Evolutionary conservation across 345 rosid genomes (phyloP), one percentile per base, ranked within the genome.

Genomic region (Sonneratia caseolaris): DNA sequence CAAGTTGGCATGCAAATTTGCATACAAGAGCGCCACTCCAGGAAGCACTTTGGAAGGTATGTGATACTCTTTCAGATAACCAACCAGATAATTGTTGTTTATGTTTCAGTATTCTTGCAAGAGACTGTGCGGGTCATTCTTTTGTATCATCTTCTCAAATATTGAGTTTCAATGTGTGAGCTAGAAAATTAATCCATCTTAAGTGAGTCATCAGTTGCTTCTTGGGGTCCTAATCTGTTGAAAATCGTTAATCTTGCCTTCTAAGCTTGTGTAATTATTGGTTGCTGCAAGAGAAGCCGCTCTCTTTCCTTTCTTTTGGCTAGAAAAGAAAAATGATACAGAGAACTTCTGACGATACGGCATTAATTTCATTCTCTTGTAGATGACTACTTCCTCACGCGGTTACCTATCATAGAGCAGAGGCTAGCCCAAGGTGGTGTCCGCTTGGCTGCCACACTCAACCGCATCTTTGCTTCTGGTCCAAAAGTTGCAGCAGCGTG

Each of bases 381-480:
- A 89, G 97, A 94, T 74, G 95, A 83, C 38, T 91, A 87, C 82
- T 90, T 91, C 76, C 83, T 83, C 16, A 84, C 98, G 69, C 90
- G 96, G 64, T 77, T 90, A 78, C 97, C 97, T 13, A 14, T 91
- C 2, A 92, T 91, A 76, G 91, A 87, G 84, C 80, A 85, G 79
- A 86, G 95, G 76, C 85, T 91, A 55, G 98, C 98, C 18, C 96
- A 94, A 83, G 89, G 84, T 3, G 91, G 97, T n/a, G 78, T 91
- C 66, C 91, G 92, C 43, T 72, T 91, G n/a, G 97, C 96, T 11
- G 89, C 92, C 3, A 85, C 83, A 53, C 93, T 94, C 64, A 94
- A 88, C 82, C 92, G 89, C 3, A 75, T 91, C n/a, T 91, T 93
- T 70, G 57, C 87, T 77, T 72, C 89, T 68, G 73, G 79, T 61